Base-by-base conservation (phyloP, 345 rosid genomes). In the Clausena lansium region DNA sequence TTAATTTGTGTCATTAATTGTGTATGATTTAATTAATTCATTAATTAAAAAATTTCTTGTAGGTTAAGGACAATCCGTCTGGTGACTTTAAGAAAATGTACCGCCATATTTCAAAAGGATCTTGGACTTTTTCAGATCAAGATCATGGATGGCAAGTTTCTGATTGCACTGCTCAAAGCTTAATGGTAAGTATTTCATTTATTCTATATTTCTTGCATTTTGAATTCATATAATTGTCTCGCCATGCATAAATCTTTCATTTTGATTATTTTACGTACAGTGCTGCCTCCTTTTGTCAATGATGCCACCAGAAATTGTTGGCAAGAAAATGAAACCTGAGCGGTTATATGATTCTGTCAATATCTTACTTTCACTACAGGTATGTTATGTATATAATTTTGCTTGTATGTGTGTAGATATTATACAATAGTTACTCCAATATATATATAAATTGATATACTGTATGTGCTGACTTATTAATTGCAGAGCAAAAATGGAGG, bases 401-500 rank as follows among this genome's bases (percentile, higher is more conserved):
- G 50, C 50, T 1, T 13, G 5, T 13, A 45, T 45, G 5, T 45
- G 10, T 13, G 17, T 3, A 45, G 17, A 45, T 45, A 45, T 13
- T n/a, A 45, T 45, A 13, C 5, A 45, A 11, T 14, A 13, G 5
- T 4, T 4, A 45, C 17, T 45, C 5, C 50, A 3, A 45, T 45
- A 45, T 45, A 41, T 11, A 39, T 41, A 10, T 33, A 33, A 39
- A 38, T 38, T 8, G 45, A 41, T 41, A 41, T 11, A 41, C 15
- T 41, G 5, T 9, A 41, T 41, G 14, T 41, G 50, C 15, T 41
- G 50, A 50, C 0, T 15, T 50, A 17, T 50, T 14, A 7, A 7
- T n/a, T 74, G 52, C 64, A 80, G 86, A 79, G 80, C 59, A 83
- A 86, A 79, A 84, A 84, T 66, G 91, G 91, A 22, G 91, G 91